phyloP scores from a whole-genome alignment of 2,329 filamentous ascomycete species.

The Penicillium sp. region DNA sequence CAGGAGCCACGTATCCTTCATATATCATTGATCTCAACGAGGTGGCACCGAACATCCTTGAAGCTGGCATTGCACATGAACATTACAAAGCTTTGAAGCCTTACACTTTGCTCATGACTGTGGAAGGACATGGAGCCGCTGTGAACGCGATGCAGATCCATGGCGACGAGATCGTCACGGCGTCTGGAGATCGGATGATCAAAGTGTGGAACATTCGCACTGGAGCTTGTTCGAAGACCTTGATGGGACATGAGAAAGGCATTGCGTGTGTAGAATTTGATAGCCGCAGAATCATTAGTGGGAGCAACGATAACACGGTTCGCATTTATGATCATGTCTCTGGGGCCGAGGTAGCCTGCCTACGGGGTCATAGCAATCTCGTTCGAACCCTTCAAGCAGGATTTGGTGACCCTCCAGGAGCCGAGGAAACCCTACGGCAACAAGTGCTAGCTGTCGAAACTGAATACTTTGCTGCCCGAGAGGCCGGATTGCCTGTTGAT shows the following conservation, averaged over 20 bases:
- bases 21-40: slow-evolving; percentile 55
- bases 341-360: slow-evolving; percentile 82
- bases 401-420: slow-evolving; percentile 84
- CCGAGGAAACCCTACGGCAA: slow-evolving; percentile 68
- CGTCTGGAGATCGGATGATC: slow-evolving; percentile 88
- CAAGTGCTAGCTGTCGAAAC: slow-evolving; percentile 72
- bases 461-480: slow-evolving; percentile 64
- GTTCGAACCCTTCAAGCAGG: slow-evolving; percentile 94
- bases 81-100: slow-evolving; percentile 54
- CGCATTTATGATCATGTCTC: slow-evolving; percentile 89
- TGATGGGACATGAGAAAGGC: slow-evolving; percentile 86
- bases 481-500: slow-evolving; percentile 45
- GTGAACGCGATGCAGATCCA: slow-evolving; percentile 95
- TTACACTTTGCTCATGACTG: slow-evolving; percentile 72
- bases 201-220: slow-evolving; percentile 92
- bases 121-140: slow-evolving; percentile 84
- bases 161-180: slow-evolving; percentile 83
- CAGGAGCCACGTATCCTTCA: slow-evolving; percentile 49
- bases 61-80: slow-evolving; percentile 44
- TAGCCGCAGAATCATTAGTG: slow-evolving; percentile 86
- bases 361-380: slow-evolving; percentile 77
- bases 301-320: slow-evolving; percentile 93
- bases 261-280: slow-evolving; percentile 98
- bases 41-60: slow-evolving; percentile 43
- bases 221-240: slow-evolving; percentile 71